Evolutionary conservation across 2,329 filamentous ascomycete species (phyloP).

Genomic region (Arachnopeziza araneosa): DNA sequence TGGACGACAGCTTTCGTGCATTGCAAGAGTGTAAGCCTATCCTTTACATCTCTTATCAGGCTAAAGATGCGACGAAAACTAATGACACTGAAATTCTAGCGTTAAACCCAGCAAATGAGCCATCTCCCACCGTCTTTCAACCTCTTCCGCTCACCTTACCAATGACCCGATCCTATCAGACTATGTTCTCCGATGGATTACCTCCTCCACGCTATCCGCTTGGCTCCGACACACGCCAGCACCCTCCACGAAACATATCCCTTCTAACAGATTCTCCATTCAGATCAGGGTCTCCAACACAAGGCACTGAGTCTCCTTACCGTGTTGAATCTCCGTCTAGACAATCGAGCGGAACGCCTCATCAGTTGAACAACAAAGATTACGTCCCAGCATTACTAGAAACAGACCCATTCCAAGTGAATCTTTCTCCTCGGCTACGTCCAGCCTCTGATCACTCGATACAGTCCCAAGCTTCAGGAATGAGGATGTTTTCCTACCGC

Average conservation of each 20-base stretch:
- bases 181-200: not conserved
- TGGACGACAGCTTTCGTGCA: not conserved
- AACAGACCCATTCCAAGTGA: conserved; percentile 6
- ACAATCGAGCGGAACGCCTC: not conserved
- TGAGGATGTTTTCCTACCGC: not conserved
- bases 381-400: not conserved
- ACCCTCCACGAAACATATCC: not conserved
- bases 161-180: not conserved
- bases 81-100: not conserved
- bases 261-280: not conserved
- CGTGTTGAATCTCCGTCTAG: conserved; percentile 15
- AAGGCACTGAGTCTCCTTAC: conserved; percentile 16
- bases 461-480: not conserved
- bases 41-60: not conserved
- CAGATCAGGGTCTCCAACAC: not conserved
- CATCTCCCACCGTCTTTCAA: not conserved
- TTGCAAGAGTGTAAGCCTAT: not conserved
- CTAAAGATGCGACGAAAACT: not conserved
- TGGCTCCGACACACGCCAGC: not conserved
- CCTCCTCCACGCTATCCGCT: not conserved
- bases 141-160: not conserved
- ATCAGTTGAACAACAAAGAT: not conserved
- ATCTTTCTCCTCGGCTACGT: not conserved
- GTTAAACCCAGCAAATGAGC: not conserved
- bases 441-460: not conserved